Conservation (phyloP, 2,329 filamentous ascomycete species). For the Decorospora gaudefroyi region DNA sequence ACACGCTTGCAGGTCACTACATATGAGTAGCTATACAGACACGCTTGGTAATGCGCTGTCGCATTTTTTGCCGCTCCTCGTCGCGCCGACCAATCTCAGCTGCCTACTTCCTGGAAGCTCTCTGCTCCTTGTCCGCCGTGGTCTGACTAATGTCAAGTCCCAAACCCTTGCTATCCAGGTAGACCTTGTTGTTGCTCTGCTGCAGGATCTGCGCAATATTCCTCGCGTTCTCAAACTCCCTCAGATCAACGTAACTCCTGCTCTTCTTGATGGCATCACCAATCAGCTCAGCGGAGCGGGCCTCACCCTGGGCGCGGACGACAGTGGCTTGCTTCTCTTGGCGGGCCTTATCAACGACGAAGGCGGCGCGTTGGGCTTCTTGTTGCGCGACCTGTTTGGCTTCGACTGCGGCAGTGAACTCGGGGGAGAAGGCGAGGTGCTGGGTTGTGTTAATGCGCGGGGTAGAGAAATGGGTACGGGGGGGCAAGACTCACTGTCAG, state of each 20-base stretch:
- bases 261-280: conserved; percentile 99
- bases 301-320: conserved; percentile 98
- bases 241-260: conserved; percentile 92
- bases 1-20: conserved; percentile 25
- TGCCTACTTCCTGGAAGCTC: conserved; percentile 30
- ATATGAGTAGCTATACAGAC: conserved; percentile 32
- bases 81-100: not conserved
- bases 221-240: conserved; percentile 96
- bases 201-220: conserved; percentile 86
- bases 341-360: conserved; percentile 96
- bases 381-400: conserved; percentile 76
- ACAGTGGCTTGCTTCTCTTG: conserved; percentile 99
- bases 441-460: conserved; percentile 39
- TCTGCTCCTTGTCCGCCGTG: conserved; percentile 47
- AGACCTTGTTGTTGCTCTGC: conserved; percentile 89
- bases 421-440: conserved; percentile 71
- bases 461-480: not conserved
- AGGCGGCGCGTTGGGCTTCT: conserved; percentile 95
- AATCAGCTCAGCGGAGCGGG: conserved; percentile 94
- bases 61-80: not conserved
- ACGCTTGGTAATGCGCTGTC: not conserved
- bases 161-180: conserved; percentile 87
- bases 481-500: conserved; percentile 73
- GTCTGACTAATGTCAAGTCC: conserved; percentile 77
- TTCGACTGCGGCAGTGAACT: conserved; percentile 71